These are phyloP conservation scores for Acacia pycnantha DNA, from an alignment of 331 rosid species.

Conservation along the genomic window DNA sequence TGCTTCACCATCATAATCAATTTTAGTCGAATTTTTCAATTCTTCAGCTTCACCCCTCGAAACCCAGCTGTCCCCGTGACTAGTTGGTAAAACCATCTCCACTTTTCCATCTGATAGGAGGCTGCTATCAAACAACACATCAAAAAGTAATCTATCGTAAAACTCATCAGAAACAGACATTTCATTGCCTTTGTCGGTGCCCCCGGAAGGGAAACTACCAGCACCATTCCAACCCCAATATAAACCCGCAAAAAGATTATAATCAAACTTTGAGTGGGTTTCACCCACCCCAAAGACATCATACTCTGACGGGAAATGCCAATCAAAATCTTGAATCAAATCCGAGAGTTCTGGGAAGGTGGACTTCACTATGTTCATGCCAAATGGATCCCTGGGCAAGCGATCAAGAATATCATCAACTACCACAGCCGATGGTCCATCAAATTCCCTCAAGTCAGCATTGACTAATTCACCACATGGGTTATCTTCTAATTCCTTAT, in stretches of 20 bases:
- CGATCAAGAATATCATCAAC: conserved; percentile 54
- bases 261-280: conserved; percentile 25
- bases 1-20: conserved; percentile 24
- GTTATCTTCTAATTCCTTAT: conserved; percentile 33
- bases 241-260: conserved; percentile 40
- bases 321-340: conserved; percentile 50
- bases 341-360: conserved; percentile 49
- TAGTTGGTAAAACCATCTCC: conserved; percentile 30
- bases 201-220: conserved; percentile 29
- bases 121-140: conserved; percentile 19
- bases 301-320: conserved; percentile 26
- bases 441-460: conserved; percentile 33
- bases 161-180: conserved; percentile 32
- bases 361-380: conserved; percentile 47
- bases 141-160: conserved; percentile 36
- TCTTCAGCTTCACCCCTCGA: conserved; percentile 29
- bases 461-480: conserved; percentile 24
- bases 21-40: conserved; percentile 13
- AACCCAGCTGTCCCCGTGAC: conserved; percentile 10
- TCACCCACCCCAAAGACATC: conserved; percentile 39
- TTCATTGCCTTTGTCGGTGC: conserved; percentile 24
- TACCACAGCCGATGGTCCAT: conserved; percentile 24
- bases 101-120: conserved; percentile 29
- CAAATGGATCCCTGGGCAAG: conserved; percentile 73
- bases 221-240: conserved; percentile 50